phyloP scores from a whole-genome alignment of 805 yeast species.

The Starmerella bombi region DNA sequence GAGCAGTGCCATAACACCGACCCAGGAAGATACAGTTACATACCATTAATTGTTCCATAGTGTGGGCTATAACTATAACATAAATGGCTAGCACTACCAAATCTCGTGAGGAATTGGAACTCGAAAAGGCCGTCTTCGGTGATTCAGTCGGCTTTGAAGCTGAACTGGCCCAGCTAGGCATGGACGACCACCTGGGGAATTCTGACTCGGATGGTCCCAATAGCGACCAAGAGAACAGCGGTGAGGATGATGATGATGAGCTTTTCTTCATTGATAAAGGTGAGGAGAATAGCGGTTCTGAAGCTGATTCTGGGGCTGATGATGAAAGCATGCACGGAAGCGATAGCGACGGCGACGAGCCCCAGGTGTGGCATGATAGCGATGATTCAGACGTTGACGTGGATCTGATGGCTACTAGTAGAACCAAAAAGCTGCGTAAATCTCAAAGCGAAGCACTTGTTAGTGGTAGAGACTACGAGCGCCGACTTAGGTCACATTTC shows the following conservation, averaged over 20 bases:
- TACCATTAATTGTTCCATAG: too few species aligned
- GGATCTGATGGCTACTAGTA: constrained; percentile 46
- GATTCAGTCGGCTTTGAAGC: constrained; percentile 62
- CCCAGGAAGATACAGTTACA: not conserved
- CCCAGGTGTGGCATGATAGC: constrained; percentile 63
- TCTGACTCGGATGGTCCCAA: constrained; percentile 21
- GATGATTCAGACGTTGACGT: constrained; percentile 70
- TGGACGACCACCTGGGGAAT: constrained; percentile 33
- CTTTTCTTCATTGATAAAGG: constrained; percentile 42
- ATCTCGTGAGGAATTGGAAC: constrained; percentile 65
- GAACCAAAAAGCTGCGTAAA: constrained; percentile 57
- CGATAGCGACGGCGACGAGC: constrained; percentile 21
- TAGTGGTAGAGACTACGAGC: constrained; percentile 46
- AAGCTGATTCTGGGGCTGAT: constrained; percentile 27
- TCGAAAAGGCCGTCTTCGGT: constrained; percentile 83
- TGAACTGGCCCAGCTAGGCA: constrained; percentile 48
- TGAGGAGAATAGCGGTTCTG: constrained; percentile 24
- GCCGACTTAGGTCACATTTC: constrained; percentile 58
- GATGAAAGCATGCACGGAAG: constrained; percentile 20
- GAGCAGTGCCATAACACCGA: too few species aligned
- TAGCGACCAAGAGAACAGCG: constrained; percentile 25
- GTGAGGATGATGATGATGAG: constrained; percentile 35
- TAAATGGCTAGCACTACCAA: constrained; percentile 37
- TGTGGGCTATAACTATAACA: too few species aligned
- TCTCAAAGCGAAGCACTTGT: constrained; percentile 41